phyloP scores from a whole-genome alignment of 345 rosid genomes.

The Erodium maritimum region DNA sequence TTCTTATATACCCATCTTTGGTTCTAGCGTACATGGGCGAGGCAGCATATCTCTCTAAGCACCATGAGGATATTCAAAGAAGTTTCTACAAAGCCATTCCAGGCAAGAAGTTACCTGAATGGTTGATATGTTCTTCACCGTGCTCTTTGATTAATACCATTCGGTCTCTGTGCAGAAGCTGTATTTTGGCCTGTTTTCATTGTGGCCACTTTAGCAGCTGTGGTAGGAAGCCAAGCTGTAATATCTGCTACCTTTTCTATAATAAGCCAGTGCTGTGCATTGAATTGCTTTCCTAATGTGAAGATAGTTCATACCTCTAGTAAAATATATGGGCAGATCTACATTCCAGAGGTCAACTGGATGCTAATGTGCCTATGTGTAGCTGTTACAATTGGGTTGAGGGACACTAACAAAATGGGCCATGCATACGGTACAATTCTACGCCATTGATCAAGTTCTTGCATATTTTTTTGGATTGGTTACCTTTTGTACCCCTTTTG shows the following conservation, averaged over 20 bases:
- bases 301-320: slow-evolving; percentile 74
- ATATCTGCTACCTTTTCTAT: slow-evolving; percentile 84
- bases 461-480: no score
- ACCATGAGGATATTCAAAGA: slow-evolving; percentile 54
- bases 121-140: neutral
- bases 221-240: slow-evolving; percentile 87
- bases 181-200: slow-evolving; percentile 84
- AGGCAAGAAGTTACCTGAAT: slow-evolving; percentile 28
- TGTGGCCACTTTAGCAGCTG: slow-evolving; percentile 70
- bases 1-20: slow-evolving; percentile 70
- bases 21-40: slow-evolving; percentile 91
- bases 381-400: slow-evolving; percentile 57
- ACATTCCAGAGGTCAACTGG: slow-evolving; percentile 92
- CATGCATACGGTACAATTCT: slow-evolving; percentile 62
- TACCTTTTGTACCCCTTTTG: no score
- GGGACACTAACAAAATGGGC: slow-evolving; percentile 60
- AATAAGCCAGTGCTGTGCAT: slow-evolving; percentile 72
- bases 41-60: slow-evolving; percentile 73
- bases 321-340: slow-evolving; percentile 67
- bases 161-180: slow-evolving; percentile 37
- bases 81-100: slow-evolving; percentile 92
- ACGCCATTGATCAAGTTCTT: neutral
- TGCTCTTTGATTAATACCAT: slow-evolving; percentile 8
- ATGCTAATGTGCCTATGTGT: slow-evolving; percentile 69
- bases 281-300: slow-evolving; percentile 80